These are phyloP conservation scores for Sicyos baderoa DNA, from an alignment of 306 rosid species.

Conservation along the genomic window DNA sequence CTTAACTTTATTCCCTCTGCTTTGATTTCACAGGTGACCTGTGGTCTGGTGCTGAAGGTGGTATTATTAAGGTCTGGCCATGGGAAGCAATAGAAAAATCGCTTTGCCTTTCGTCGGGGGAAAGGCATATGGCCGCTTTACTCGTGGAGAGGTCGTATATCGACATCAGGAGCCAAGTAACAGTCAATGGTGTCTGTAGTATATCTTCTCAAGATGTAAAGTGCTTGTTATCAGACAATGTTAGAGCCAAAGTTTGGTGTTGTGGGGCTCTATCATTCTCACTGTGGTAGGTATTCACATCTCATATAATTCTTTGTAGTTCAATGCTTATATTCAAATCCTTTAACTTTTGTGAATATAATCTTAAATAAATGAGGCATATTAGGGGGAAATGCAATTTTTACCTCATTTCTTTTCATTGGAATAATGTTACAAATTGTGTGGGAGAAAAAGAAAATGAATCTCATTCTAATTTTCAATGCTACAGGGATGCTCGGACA, in stretches of 20 bases:
- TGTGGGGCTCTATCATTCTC: constrained; percentile 69
- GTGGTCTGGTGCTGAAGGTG: constrained; percentile 96
- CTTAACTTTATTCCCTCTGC: too few species aligned
- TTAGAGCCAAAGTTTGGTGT: constrained; percentile 80
- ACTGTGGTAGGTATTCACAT: constrained; percentile 46
- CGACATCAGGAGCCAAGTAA: constrained; percentile 76
- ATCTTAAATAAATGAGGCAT: not conserved
- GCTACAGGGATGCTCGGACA: constrained; percentile 81
- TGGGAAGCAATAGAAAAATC: constrained; percentile 95
- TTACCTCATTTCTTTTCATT: constrained; percentile 2
- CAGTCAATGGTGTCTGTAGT: constrained; percentile 82
- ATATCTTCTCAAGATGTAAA: constrained; percentile 94
- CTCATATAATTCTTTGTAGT: constrained; percentile 3
- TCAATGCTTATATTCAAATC: constrained; percentile 5
- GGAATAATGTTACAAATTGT: not conserved
- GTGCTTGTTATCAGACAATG: constrained; percentile 56
- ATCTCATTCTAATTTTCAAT: constrained; percentile 7
- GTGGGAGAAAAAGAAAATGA: not conserved
- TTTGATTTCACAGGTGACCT: constrained; percentile 55
- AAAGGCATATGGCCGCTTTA: constrained; percentile 92
- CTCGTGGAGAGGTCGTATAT: constrained; percentile 82
- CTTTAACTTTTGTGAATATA: not conserved
- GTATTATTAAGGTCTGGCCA: constrained; percentile 81
- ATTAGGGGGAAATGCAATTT: not conserved
- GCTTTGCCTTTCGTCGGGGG: constrained; percentile 76